Conservation (phyloP, 2,329 filamentous ascomycete species). For the Cordyceps militaris region DNA sequence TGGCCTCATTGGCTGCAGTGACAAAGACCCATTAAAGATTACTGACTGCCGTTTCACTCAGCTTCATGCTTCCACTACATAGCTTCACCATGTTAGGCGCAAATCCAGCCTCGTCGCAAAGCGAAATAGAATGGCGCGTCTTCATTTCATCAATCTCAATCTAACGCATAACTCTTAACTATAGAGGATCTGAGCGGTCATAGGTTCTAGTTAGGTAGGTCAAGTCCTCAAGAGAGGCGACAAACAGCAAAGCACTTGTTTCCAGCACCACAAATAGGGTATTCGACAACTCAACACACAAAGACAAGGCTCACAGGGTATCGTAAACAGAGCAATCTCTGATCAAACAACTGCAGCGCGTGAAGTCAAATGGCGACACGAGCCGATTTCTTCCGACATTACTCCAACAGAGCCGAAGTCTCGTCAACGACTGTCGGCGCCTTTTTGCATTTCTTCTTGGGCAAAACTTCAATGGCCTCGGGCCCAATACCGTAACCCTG, state of each 20-base stretch:
- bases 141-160: not conserved
- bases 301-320: not conserved
- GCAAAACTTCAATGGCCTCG: slow-evolving; percentile 1
- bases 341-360: not conserved
- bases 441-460: slow-evolving; percentile 9
- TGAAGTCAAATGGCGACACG: not conserved
- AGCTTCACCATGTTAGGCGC: no score
- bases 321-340: not conserved
- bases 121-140: not conserved
- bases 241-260: not conserved
- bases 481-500: not conserved
- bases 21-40: no score
- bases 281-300: not conserved
- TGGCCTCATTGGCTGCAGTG: no score
- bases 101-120: no score
- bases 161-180: not conserved
- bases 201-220: not conserved
- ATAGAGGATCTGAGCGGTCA: not conserved
- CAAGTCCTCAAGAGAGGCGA: not conserved
- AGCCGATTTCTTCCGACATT: not conserved
- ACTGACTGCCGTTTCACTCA: no score
- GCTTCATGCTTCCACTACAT: no score
- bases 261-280: not conserved
- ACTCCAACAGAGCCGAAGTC: slow-evolving; percentile 6
- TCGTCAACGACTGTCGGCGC: not conserved